Base-by-base conservation (phyloP, 192 early-diverging fungal genomes). In the Chytriomyces sp. region DNA sequence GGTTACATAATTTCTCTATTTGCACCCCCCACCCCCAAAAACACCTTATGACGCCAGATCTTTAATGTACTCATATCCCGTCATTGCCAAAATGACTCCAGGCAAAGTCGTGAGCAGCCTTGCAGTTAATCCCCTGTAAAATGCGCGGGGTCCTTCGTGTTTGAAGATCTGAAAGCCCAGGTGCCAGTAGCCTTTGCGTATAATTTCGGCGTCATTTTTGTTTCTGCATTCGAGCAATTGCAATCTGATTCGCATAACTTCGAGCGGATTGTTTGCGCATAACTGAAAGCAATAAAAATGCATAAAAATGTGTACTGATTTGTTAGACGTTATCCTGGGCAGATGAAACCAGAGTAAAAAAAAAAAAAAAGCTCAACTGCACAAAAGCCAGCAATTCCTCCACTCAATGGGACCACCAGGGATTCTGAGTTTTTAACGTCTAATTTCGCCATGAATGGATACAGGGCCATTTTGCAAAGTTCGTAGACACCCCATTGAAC, bases 401-500 rank as follows among this genome's bases (percentile, higher is more conserved):
- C 81, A 50, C 69, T 75, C 18, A 85, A 7, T 3, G 70, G 76
- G 46, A 78, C 76, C 11, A 61, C 53, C 18, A 80, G 43, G n/a
- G 48, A 62, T 13, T 83, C 82, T 26, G 69, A 59, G 50, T 66
- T 66, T 11, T 75, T 44, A 43, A 65, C 24, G 10, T 66, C 26
- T 7, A 75, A n/a, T 18, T 65, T 64, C 0, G 26, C 71, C 35
- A 67, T 63, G 18, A 79, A 61, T 28, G 67, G 80, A 50, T 59
- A 74, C 11, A 84, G 23, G 48, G 78, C 4, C 6, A 63, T 47
- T 80, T 87, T 87, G 69, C 46, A 24, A 18, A 80, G 68, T 69
- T 87, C 86, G 71, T 85, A 87, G 5, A 82, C 64, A 6, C 86
- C 86, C 86, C 86, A 87, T 67, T 87, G 83, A 1, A 87, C 82